phyloP scores from a whole-genome alignment of 2,329 filamentous ascomycete genomes.

The Chaetothyriales sp. region DNA sequence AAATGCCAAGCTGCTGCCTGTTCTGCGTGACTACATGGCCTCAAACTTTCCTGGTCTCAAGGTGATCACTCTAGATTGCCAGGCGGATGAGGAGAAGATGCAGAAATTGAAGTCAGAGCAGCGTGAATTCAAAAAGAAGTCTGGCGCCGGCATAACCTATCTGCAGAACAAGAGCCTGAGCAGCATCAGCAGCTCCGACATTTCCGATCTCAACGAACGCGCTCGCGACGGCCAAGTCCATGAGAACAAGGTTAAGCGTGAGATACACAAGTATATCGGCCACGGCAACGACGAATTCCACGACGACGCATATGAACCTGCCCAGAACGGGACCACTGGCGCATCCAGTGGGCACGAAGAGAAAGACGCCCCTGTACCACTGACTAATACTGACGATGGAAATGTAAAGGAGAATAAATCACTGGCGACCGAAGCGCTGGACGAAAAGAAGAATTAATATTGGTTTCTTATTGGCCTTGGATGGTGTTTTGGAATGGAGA shows the following conservation, averaged over 20 bases:
- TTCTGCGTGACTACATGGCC: slow-evolving; percentile 55
- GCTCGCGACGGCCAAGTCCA: slow-evolving; percentile 4
- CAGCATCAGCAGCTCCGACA: slow-evolving; percentile 40
- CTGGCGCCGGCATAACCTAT: slow-evolving; percentile 39
- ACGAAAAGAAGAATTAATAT: background rate
- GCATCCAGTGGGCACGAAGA: background rate
- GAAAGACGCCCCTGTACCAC: background rate
- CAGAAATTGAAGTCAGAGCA: slow-evolving; percentile 62
- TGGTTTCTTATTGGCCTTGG: background rate
- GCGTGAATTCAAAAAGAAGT: slow-evolving; percentile 54
- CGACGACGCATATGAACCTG: background rate
- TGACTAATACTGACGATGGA: background rate
- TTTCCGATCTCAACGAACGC: slow-evolving; percentile 39
- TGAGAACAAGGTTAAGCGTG: slow-evolving; percentile 10
- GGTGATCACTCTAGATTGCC: slow-evolving; percentile 58
- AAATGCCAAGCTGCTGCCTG: slow-evolving; percentile 57
- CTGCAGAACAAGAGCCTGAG: slow-evolving; percentile 35
- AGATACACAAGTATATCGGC: slow-evolving; percentile 12
- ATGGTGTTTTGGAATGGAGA: background rate
- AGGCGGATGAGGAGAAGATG: slow-evolving; percentile 55
- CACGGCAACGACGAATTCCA: slow-evolving; percentile 10
- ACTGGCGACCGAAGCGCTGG: too few species aligned
- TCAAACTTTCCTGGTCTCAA: slow-evolving; percentile 63
- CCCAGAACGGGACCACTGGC: background rate
- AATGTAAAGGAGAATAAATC: background rate